Base-by-base conservation (phyloP, 345 rosid genomes). In the Syzygium grande region DNA sequence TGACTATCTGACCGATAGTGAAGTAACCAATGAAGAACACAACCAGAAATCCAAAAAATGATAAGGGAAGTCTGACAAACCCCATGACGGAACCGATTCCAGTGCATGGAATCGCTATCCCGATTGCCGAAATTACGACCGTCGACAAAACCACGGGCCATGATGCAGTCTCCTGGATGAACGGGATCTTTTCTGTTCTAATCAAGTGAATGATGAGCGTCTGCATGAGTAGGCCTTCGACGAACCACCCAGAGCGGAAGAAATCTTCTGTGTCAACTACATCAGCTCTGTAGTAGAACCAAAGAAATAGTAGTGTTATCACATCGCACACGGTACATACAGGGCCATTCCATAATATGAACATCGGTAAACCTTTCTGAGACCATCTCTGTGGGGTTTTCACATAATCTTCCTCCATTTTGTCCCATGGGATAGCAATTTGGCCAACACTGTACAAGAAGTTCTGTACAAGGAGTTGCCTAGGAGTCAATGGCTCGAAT, bases 381-480 rank as follows among this genome's bases (percentile, higher is more conserved):
- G 93, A 89, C 95, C 95, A 94, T 83, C 86, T 90, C 78, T 89
- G 95, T 5, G 97, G 97, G 38, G 73, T 90, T 91, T 90, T 93
- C 22, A 93, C 91, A 61, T 90, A 91, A 34, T 94, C 95, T 87
- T 93, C 96, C 88, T 92, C 96, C 93, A 95, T 88, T 52, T 91
- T 94, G 90, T 95, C 96, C 97, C 96, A 94, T 51, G 97, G 96
- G 51, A 95, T 94, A 6, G 95, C 94, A 16, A 93, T 92, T 90
- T 94, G 95, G 14, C 96, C 95, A 2, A 93, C 90, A 68, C 95
- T 92, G 59, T 90, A 93, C 85, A 93, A 84, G 90, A 95, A 95
- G 86, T 92, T 93, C 87, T 95, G 98, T 30, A 90, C 84, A 13
- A 95, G 92, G 87, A 95, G 98, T 91, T 95, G 96, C 88, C 73